These are phyloP conservation scores for Hirschioporus abietinus DNA, from an alignment of 768 basidiomycete genomes.

Conservation along the genomic window DNA sequence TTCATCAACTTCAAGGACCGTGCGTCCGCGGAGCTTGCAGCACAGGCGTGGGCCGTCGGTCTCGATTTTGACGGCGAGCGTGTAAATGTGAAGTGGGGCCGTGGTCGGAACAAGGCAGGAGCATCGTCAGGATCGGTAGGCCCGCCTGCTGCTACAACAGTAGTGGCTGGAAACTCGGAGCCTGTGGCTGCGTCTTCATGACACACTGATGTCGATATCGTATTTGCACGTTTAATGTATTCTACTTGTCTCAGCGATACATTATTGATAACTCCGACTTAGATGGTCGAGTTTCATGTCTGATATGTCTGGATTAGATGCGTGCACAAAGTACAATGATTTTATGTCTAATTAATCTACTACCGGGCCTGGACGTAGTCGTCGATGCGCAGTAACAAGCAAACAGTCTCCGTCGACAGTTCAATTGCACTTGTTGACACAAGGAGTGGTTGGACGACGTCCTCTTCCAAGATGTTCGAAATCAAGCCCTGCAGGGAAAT, in stretches of 20 bases:
- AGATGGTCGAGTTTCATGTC: not conserved
- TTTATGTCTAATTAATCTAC: slow-evolving; percentile 8
- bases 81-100: slow-evolving; percentile 83
- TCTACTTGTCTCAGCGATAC: not conserved
- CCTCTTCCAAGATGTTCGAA: slow-evolving; percentile 95
- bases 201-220: not conserved
- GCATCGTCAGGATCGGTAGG: not conserved
- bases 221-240: not conserved
- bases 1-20: slow-evolving; percentile 93
- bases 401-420: slow-evolving; percentile 96
- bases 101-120: slow-evolving; percentile 47
- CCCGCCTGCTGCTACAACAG: not conserved
- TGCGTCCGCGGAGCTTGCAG: slow-evolving; percentile 77
- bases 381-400: slow-evolving; percentile 91
- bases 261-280: not conserved
- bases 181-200: not conserved
- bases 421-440: slow-evolving; percentile 96
- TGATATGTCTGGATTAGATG: slow-evolving; percentile 1
- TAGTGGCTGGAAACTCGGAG: not conserved
- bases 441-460: slow-evolving; percentile 92
- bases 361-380: slow-evolving; percentile 83
- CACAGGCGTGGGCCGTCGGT: slow-evolving; percentile 86
- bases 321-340: not conserved
- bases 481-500: slow-evolving; percentile 68
- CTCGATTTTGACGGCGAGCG: slow-evolving; percentile 78